Percentiles rank a stretch among this genome's conserved stretches.
Conservation (phyloP, 2,329 filamentous ascomycete species). For the Dothistroma septosporum region DNA sequence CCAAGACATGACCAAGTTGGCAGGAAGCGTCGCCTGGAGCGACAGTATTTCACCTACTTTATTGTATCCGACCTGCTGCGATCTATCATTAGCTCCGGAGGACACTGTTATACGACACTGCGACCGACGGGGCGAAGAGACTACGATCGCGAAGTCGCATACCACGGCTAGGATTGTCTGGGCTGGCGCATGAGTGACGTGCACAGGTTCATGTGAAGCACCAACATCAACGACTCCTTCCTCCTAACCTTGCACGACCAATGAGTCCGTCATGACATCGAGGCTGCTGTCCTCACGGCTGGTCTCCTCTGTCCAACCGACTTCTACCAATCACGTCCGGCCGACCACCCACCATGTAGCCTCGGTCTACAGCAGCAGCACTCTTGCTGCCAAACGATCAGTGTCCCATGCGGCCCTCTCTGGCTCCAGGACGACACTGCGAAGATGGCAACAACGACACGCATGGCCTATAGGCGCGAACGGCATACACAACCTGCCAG, state of each 20-base stretch:
- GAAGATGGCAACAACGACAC: conserved; percentile 43
- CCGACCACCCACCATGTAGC: conserved; percentile 32
- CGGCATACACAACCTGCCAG: conserved; percentile 74
- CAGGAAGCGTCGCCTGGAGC: not conserved
- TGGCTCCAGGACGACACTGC: conserved; percentile 15
- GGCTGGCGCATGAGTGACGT: conserved; percentile 1
- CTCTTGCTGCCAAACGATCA: conserved; percentile 22
- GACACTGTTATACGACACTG: not conserved
- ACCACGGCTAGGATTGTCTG: not conserved
- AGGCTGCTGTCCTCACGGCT: conserved; percentile 72
- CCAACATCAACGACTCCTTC: not conserved
- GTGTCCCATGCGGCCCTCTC: conserved; percentile 27
- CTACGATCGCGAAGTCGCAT: not conserved
- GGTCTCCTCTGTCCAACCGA: conserved; percentile 62
- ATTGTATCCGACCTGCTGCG: not conserved
- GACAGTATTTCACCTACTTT: no score
- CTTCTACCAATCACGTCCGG: conserved; percentile 48
- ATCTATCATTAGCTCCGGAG: not conserved
- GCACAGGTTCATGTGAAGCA: not conserved
- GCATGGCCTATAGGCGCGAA: conserved; percentile 75
- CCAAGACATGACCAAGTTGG: not conserved
- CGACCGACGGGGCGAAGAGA: not conserved
- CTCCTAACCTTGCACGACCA: not conserved
- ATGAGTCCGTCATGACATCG: conserved; percentile 34
- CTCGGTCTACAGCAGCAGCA: conserved; percentile 15